These are phyloP conservation scores for Alnus rubra DNA, from an alignment of 306 rosid species.

Conservation along the genomic window DNA sequence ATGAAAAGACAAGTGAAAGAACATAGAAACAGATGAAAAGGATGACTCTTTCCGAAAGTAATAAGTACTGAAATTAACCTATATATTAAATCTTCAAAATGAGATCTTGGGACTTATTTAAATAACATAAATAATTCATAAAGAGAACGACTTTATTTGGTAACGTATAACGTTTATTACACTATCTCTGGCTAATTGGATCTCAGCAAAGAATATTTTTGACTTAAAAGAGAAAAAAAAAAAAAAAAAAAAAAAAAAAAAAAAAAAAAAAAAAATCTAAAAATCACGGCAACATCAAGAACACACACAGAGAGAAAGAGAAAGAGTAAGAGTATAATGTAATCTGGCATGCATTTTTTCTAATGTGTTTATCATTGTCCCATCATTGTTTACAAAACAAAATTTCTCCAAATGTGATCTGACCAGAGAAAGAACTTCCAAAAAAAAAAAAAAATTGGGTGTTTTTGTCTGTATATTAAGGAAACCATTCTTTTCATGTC, in stretches of 20 bases:
- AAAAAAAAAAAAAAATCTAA: neutral
- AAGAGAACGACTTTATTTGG: neutral
- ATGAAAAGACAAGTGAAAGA: neutral
- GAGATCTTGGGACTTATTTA: neutral
- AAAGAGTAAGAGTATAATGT: neutral
- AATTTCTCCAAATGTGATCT: neutral
- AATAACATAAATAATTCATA: neutral
- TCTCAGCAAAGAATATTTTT: neutral
- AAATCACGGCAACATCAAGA: neutral
- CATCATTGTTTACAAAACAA: neutral
- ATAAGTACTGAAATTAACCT: neutral
- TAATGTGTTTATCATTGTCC: neutral
- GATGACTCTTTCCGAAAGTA: neutral
- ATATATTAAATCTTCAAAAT: neutral
- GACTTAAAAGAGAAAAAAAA: neutral
- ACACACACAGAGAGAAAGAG: neutral
- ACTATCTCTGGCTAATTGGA: neutral
- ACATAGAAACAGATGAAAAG: neutral
- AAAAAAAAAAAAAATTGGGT: too few relatives aligned
- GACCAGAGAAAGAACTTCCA: neutral
- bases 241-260: neutral
- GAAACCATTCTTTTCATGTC: neutral
- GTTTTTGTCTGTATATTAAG: neutral
- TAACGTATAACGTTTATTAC: neutral
- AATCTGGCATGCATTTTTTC: neutral